A percentile compares a stretch with the other conserved stretches of the same genome.
These are phyloP conservation scores for Hericium coralloides DNA, from an alignment of 768 basidiomycete genomes.

Conservation along the genomic window DNA sequence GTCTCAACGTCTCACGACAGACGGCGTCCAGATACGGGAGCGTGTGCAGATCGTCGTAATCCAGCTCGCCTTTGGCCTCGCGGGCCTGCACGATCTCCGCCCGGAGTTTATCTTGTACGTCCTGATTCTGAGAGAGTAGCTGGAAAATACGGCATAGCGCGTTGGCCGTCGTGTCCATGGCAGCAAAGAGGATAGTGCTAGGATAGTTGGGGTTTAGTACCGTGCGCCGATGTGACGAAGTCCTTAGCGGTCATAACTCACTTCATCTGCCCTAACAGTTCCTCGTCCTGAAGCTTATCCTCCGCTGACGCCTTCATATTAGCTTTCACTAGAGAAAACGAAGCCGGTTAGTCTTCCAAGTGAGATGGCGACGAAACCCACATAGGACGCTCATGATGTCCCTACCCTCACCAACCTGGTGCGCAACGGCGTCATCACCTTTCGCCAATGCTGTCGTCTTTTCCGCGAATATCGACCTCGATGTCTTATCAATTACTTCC, in stretches of 20 bases:
- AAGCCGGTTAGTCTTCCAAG: background rate
- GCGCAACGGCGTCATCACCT: constrained; percentile 1
- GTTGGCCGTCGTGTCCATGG: constrained; percentile 16
- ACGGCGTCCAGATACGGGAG: constrained; percentile 40
- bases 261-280: constrained; percentile 30
- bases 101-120: constrained; percentile 24
- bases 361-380: constrained; percentile 12
- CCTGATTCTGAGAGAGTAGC: constrained; percentile 22
- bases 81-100: constrained; percentile 11
- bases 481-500: constrained; percentile 22
- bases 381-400: constrained; percentile 34
- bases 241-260: background rate
- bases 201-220: too few relatives aligned
- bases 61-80: constrained; percentile 21
- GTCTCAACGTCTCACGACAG: constrained; percentile 32
- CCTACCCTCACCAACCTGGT: constrained; percentile 16
- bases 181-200: background rate
- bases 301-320: constrained; percentile 22
- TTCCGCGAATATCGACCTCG: constrained; percentile 19
- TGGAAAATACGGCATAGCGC: constrained; percentile 26
- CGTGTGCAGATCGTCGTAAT: constrained; percentile 30
- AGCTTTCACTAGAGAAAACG: constrained; percentile 21
- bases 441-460: constrained; percentile 19
- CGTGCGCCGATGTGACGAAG: too few relatives aligned
- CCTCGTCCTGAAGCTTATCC: constrained; percentile 26